Evolutionary conservation across 2,329 filamentous ascomycete species (phyloP), one percentile per base, ranked within the genome.

Genomic region (Tolypocladium ovalisporum): DNA sequence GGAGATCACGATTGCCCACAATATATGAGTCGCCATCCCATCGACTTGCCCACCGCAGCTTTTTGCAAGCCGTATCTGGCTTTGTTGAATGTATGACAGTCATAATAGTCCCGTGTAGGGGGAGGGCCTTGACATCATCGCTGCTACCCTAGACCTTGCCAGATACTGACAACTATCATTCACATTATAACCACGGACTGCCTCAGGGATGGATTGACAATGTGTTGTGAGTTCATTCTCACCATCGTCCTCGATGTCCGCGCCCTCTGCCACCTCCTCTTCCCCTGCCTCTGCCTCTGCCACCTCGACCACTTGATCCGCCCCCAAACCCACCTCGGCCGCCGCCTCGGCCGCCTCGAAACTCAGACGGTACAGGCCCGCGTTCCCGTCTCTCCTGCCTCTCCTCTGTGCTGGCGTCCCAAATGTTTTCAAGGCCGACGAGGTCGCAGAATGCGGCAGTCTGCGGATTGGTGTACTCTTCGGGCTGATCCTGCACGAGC

Each of bases 381-480:
- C 70, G 74, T n/a, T 68, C 73, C 69, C 79, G 81, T 58, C 87
- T 79, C 59, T 77, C 76, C 17, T 75, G 73, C 54, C 85, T 80
- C 69, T 96, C 89, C 65, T 90, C 85, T 2, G 87, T 81, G n/a
- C 75, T 84, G 2, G 87, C 82, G 64, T 88, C 79, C 76, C 84
- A 96, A 12, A 85, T 78, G 68, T 97, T 96, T 7, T 82, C 75
- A 37, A 99, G 85, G 10, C 81, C 85, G 1, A 97, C 65, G 57
- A 97, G 73, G 57, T 85, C 76, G 71, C 94, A 99, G 68, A 93
- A 97, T 3, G 77, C 73, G n/a, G 76, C 77, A 8, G 91, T 97
- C 73, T 97, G 93, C 15, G 88, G 86, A 67, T 94, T 97, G 4
- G 84, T 90, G 68, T 93, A 93, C 72, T 97, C 92, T 1, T 78